Base-by-base conservation (phyloP, 2,329 filamentous ascomycete genomes). In the Chaetomium olivaceum region DNA sequence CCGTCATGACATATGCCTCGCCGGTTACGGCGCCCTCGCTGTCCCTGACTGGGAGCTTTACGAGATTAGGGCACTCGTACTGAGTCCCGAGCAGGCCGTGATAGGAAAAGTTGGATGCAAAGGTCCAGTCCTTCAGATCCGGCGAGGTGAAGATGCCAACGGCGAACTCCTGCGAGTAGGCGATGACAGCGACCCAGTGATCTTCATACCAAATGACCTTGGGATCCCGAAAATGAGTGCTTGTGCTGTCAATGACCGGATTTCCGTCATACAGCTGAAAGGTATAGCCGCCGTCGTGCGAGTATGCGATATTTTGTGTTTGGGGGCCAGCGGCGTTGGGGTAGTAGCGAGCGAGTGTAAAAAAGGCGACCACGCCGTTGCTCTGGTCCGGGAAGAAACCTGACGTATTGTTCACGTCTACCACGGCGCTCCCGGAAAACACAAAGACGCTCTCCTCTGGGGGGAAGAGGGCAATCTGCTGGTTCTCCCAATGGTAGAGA, bases 401-500 rank as follows among this genome's bases (percentile, higher is more conserved):
- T 19, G 39, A 43, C 39, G 39, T 43, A 16, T 43, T 43, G 39
- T 43, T 43, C 4, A 43, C 39, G 16, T 43, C 39, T 2, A 43
- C 39, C 39, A 43, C 39, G 39, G 46, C 46, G 21, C 46, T 50
- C 46, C 46, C 46, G 46, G 46, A 50, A 50, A 50, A 50, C 46
- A 50, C 46, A 25, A 23, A 50, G n/a, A 50, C 46, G 46, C n/a
- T 50, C 46, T 50, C 46, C 46, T 50, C 46, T 11, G 46, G 46
- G 1, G 46, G 46, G 46, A 50, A 50, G 21, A 50, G 46, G 46
- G 46, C 46, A 21, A 50, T 50, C 46, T 50, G 46, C 46, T 50
- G 46, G 46, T 50, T 50, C 46, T 50, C 46, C 46, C 46, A 50
- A 50, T 50, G 46, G 46, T 50, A 50, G 46, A 50, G 46, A 50